Base-by-base conservation (phyloP, 2,329 filamentous ascomycete species). In the Fusarium napiforme region DNA sequence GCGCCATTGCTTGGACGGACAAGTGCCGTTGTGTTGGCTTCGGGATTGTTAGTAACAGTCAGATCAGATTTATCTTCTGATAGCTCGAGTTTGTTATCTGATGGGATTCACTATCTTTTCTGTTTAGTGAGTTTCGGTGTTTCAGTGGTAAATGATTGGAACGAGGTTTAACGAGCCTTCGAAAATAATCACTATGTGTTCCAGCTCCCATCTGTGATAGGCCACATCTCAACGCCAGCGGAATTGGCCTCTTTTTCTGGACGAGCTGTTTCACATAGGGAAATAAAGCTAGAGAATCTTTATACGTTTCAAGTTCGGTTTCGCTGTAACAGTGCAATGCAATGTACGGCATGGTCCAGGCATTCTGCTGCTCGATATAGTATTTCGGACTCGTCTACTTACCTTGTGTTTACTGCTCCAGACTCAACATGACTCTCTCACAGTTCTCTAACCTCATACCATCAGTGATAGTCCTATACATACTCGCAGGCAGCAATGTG, bases 1-100 rank as follows among this genome's bases (percentile, higher is more conserved):
- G 62, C 70, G 67, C 32, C 52, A 71, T 71, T 32, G 26, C 53
- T 34, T 40, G 19, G n/a, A 37, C 18, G 21, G 36, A 21, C 46
- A 49, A 55, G 26, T 55, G 23, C 50, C 50, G 50, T 55, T 28
- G 49, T 21, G 18, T 12, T 21, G 19, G 23, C 19, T 18, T 55
- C 32, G 23, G 50, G 34, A 55, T 18, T 28, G 50, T 30, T 55
- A 28, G 50, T 28, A 23, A 55, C 36, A 28, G 18, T 39, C 23
- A 55, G 50, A 40, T 40, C 34, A 18, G 34, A 9, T 36, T 19
- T 15, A 15, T 52, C 30, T 15, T 36, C 7, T 15, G 49, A 52
- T 34, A n/a, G 18, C 50, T 55, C 26, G 2, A 10, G 11, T 55
- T 55, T 15, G 2, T 36, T 21, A 23, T 52, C 30, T 7, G 12